A percentile compares a stretch with the other conserved stretches of the same genome.
These are phyloP conservation scores for Ophiostoma fasciatum DNA, from an alignment of 2,329 filamentous ascomycete species.

Conservation along the genomic window DNA sequence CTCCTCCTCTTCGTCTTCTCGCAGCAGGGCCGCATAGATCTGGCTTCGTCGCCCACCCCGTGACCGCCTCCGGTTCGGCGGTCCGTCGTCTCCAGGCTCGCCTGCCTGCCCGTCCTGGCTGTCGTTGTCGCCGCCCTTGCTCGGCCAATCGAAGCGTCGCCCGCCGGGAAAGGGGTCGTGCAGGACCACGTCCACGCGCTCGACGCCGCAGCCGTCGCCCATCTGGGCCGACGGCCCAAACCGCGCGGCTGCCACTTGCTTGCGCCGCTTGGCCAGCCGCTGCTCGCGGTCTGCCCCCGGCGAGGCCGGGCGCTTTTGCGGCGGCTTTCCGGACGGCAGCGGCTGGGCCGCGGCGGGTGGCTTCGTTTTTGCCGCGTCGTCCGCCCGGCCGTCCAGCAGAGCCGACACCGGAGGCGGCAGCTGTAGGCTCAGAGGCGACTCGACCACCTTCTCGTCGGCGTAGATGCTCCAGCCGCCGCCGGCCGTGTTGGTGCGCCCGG, in stretches of 20 bases:
- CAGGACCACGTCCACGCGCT: slow-evolving; percentile 44
- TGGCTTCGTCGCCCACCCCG: slow-evolving; percentile 11
- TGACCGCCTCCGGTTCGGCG: background rate
- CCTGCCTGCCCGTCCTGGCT: slow-evolving; percentile 3
- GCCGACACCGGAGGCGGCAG: slow-evolving; percentile 28
- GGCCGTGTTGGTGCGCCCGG: slow-evolving; percentile 54
- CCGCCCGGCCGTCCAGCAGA: background rate
- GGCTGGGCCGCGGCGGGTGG: no score
- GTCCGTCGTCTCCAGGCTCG: slow-evolving; percentile 5
- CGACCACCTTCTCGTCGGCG: slow-evolving; percentile 41
- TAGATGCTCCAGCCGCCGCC: slow-evolving; percentile 72
- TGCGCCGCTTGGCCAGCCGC: slow-evolving; percentile 39
- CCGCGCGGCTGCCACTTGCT: slow-evolving; percentile 46
- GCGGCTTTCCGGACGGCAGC: no score
- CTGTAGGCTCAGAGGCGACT: slow-evolving; percentile 39
- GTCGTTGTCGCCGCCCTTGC: slow-evolving; percentile 9
- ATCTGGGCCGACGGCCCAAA: slow-evolving; percentile 49
- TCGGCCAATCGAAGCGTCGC: slow-evolving; percentile 4
- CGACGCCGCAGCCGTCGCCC: slow-evolving; percentile 45
- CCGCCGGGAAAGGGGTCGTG: slow-evolving; percentile 38
- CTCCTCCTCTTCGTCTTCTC: slow-evolving; percentile 13
- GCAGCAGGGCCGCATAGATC: background rate
- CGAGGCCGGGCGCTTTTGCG: slow-evolving; percentile 15
- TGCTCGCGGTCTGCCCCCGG: slow-evolving; percentile 18
- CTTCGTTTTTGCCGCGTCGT: background rate